A percentile compares a stretch with the other conserved stretches of the same genome.
Conservation (phyloP, 1,139 yeast species). For the Kazachstania sp. region DNA sequence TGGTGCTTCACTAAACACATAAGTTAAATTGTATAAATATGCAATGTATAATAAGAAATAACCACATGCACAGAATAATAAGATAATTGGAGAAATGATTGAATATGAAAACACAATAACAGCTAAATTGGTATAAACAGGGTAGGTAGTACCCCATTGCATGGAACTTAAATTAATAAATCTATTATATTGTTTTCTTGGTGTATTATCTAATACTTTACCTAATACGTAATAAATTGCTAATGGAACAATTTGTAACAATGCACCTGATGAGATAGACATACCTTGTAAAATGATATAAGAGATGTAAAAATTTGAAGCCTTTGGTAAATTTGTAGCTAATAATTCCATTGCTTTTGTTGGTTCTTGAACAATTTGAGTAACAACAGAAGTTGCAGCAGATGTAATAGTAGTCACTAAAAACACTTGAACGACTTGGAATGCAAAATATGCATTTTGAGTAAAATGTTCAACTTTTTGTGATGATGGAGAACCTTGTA, state of each 20-base stretch:
- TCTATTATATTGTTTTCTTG: constrained; percentile 79
- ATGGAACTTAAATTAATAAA: constrained; percentile 53
- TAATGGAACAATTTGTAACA: constrained; percentile 70
- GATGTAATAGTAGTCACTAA: constrained; percentile 63
- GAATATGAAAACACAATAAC: constrained; percentile 74
- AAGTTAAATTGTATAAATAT: constrained; percentile 68
- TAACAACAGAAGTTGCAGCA: constrained; percentile 65
- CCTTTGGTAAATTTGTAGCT: constrained; percentile 71
- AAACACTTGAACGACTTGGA: constrained; percentile 63
- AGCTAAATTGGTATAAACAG: constrained; percentile 72
- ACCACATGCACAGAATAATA: constrained; percentile 62
- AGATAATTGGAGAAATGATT: constrained; percentile 68
- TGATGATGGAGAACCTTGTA: constrained; percentile 56
- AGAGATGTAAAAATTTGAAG: constrained; percentile 78
- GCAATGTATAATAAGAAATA: constrained; percentile 71
- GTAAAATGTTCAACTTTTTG: constrained; percentile 65
- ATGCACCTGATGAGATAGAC: constrained; percentile 67
- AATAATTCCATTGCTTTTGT: constrained; percentile 56
- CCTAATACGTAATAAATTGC: constrained; percentile 66
- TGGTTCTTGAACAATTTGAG: constrained; percentile 58
- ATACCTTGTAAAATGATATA: constrained; percentile 75
- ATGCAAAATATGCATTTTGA: constrained; percentile 66
- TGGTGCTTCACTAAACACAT: constrained; percentile 54
- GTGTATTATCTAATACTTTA: constrained; percentile 61
- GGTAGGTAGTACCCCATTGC: constrained; percentile 87